phyloP scores from a whole-genome alignment of 768 basidiomycete species.

The Suillus decipiens region DNA sequence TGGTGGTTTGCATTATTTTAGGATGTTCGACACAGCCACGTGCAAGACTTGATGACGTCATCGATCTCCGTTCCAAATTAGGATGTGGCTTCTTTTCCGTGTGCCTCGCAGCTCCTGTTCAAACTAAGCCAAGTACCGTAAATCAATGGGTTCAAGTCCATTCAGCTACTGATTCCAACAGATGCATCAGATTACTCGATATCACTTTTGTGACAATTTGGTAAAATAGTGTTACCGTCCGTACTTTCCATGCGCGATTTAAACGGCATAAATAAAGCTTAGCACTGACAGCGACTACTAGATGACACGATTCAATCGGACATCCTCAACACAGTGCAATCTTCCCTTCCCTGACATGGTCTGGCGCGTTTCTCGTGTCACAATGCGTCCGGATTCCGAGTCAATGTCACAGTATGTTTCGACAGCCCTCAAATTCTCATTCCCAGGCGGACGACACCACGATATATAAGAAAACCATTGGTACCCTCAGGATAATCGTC shows the following conservation, averaged over 20 bases:
- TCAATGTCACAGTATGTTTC: not conserved
- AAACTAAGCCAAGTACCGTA: not conserved
- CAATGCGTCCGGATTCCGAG: not conserved
- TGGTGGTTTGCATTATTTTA: too few relatives aligned
- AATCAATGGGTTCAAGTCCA: not conserved
- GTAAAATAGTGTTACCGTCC: not conserved
- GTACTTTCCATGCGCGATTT: conserved; percentile 20
- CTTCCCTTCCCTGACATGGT: conserved; percentile 7
- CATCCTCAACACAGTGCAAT: conserved; percentile 5
- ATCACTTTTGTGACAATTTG: not conserved
- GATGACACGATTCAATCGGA: conserved; percentile 27
- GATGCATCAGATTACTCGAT: too few relatives aligned
- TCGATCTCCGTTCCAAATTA: conserved; percentile 15
- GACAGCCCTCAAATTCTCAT: not conserved
- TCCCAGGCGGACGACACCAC: not conserved
- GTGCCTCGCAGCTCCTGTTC: conserved; percentile 22
- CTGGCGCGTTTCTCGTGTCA: not conserved
- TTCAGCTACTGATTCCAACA: not conserved
- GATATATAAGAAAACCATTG: conserved; percentile 1
- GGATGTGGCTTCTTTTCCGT: conserved; percentile 18
- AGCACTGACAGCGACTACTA: not conserved
- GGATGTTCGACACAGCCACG: too few relatives aligned
- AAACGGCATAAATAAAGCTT: conserved; percentile 18
- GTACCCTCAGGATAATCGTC: not conserved
- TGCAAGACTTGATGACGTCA: not conserved